A percentile compares a stretch with the other conserved stretches of the same genome.
Evolutionary conservation across 192 early-diverging fungal genomes (phyloP).

Genomic region (Paraglomus brasilianum): DNA sequence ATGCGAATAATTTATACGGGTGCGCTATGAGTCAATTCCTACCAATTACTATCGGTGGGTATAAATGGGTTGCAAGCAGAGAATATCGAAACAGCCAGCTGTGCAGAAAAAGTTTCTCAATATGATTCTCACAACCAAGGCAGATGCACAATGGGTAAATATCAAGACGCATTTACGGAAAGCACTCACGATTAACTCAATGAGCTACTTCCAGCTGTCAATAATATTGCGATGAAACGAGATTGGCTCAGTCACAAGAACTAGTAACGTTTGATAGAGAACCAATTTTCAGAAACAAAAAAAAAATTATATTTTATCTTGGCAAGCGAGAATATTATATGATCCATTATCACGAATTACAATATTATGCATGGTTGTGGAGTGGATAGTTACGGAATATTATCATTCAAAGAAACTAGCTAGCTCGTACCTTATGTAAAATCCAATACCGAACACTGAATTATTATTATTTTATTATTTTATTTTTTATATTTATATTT

Average conservation of each 20-base stretch:
- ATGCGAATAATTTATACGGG: slow-evolving; percentile 3
- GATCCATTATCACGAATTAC: slow-evolving; percentile 8
- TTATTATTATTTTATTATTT: too few relatives aligned
- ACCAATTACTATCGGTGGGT: slow-evolving; percentile 9
- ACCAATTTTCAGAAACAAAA: neutral
- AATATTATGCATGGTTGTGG: slow-evolving; percentile 13
- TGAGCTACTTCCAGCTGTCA: slow-evolving; percentile 3
- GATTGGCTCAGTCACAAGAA: slow-evolving; percentile 2
- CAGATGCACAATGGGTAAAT: neutral
- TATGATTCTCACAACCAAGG: slow-evolving; percentile 3
- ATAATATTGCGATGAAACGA: slow-evolving; percentile 8
- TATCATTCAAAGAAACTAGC: slow-evolving; percentile 5
- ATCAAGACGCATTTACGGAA: slow-evolving; percentile 6
- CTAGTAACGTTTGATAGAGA: neutral
- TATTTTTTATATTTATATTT: too few relatives aligned
- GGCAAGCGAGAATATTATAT: neutral
- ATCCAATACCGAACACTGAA: slow-evolving; percentile 4
- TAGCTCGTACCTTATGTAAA: slow-evolving; percentile 7
- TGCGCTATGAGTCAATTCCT: slow-evolving; percentile 9
- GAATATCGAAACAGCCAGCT: neutral
- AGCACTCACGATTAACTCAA: slow-evolving; percentile 4
- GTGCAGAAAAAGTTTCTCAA: slow-evolving; percentile 4
- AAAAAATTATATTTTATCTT: neutral
- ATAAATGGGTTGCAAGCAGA: slow-evolving; percentile 2
- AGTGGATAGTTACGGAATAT: neutral